Conservation (phyloP, 2,329 filamentous ascomycete genomes). For the Colletotrichum theobromicola region DNA sequence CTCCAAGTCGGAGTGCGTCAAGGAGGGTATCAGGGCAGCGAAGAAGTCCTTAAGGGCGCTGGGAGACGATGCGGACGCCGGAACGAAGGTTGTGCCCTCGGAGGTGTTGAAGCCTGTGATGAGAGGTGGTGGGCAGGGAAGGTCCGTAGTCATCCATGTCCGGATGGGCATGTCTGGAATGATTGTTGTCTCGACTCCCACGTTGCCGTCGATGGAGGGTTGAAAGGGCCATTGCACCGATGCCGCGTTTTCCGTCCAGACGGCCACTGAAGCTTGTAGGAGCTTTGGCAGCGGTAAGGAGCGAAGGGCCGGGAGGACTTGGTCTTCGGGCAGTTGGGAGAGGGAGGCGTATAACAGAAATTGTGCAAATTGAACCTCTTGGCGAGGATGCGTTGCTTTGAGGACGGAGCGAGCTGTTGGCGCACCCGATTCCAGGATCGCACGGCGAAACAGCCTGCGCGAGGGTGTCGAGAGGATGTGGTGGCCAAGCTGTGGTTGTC, state of each 20-base stretch:
- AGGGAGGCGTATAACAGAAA: slow-evolving; percentile 59
- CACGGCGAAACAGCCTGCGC: slow-evolving; percentile 55
- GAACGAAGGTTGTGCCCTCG: slow-evolving; percentile 71
- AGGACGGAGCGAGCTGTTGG: slow-evolving; percentile 61
- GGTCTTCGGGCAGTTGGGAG: slow-evolving; percentile 48
- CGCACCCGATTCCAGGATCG: slow-evolving; percentile 62
- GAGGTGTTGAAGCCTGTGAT: slow-evolving; percentile 75
- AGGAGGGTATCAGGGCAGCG: slow-evolving; percentile 61
- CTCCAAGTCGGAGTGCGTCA: slow-evolving; percentile 56
- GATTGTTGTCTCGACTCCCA: slow-evolving; percentile 39
- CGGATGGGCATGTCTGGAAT: slow-evolving; percentile 63
- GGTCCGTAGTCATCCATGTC: slow-evolving; percentile 59
- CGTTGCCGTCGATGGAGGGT: slow-evolving; percentile 66
- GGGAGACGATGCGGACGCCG: slow-evolving; percentile 45
- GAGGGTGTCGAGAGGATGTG: slow-evolving; percentile 59
- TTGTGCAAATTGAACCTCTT: slow-evolving; percentile 60
- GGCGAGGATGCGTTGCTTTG: slow-evolving; percentile 58
- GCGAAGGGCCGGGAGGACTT: slow-evolving; percentile 57
- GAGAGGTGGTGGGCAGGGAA: slow-evolving; percentile 60
- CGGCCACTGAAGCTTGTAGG: slow-evolving; percentile 42
- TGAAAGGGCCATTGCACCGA: slow-evolving; percentile 69
- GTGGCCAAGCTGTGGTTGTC: slow-evolving; percentile 62
- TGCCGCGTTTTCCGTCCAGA: slow-evolving; percentile 49
- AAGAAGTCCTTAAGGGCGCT: slow-evolving; percentile 61
- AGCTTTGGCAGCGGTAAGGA: slow-evolving; percentile 43